Evolutionary conservation across 1,284 basidiomycete species (phyloP).

Genomic region (Cutaneotrichosporon sp.): DNA sequence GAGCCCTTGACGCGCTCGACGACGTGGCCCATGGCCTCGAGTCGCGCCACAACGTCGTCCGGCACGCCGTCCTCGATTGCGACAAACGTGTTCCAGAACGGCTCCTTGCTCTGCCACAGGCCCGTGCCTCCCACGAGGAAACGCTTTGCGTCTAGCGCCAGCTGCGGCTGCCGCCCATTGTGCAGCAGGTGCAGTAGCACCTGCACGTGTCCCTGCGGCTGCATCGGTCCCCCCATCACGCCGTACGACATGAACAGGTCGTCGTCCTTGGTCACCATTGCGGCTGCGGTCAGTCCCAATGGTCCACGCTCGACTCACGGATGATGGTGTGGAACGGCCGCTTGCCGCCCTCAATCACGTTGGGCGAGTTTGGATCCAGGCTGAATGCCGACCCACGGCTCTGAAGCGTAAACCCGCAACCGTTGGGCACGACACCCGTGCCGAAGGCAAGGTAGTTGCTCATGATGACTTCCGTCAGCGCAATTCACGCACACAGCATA

Average conservation of each 20-base stretch:
- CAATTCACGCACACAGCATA: background rate
- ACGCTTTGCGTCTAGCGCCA: constrained; percentile 74
- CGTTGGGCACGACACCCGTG: constrained; percentile 71
- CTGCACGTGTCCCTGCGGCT: constrained; percentile 22
- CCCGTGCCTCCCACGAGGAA: constrained; percentile 64
- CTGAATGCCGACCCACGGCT: constrained; percentile 85
- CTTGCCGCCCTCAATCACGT: constrained; percentile 73
- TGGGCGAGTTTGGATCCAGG: constrained; percentile 73
- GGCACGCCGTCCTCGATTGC: constrained; percentile 79
- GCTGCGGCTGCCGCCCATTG: constrained; percentile 54
- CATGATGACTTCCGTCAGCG: constrained; percentile 54
- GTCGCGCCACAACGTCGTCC: constrained; percentile 55
- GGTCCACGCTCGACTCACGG: background rate
- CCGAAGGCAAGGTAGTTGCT: constrained; percentile 74
- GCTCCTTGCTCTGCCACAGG: constrained; percentile 23
- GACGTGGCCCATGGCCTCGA: constrained; percentile 81
- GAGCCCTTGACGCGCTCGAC: constrained; percentile 51
- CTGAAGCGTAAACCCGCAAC: constrained; percentile 92
- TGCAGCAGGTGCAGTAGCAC: constrained; percentile 65
- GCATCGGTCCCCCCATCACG: constrained; percentile 66
- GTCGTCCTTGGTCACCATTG: constrained; percentile 70
- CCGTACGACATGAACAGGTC: constrained; percentile 84
- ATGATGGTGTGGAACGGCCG: constrained; percentile 95
- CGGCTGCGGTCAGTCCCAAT: constrained; percentile 47
- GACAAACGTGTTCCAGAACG: constrained; percentile 65